These are phyloP conservation scores for Ichthyophonus hoferi DNA, from an alignment of 208 protist species.

Conservation along the genomic window DNA sequence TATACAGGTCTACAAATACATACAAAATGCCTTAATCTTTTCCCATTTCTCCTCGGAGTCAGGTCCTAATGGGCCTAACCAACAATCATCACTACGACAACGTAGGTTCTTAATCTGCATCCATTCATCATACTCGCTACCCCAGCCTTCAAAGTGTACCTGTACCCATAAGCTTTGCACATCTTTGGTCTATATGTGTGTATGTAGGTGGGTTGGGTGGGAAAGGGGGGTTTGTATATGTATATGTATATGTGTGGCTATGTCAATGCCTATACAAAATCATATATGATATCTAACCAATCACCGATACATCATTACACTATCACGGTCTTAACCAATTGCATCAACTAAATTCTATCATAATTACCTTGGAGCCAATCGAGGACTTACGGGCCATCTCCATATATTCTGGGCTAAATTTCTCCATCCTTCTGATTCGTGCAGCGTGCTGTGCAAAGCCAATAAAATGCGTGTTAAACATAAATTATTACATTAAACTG, in stretches of 20 bases:
- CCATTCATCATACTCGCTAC: slow-evolving; percentile 38
- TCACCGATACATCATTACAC: no score
- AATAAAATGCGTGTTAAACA: no score
- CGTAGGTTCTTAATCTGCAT: background rate
- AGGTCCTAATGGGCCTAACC: background rate
- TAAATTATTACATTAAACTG: no score
- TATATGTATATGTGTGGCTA: no score
- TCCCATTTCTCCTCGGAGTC: slow-evolving; percentile 18
- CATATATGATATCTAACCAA: no score
- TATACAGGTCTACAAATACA: no score
- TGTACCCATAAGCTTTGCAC: background rate
- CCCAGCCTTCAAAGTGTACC: slow-evolving; percentile 36
- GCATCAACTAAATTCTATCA: no score
- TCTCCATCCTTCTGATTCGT: background rate
- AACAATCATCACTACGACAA: background rate
- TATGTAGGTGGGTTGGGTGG: background rate
- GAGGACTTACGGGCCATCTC: background rate
- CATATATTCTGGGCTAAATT: background rate
- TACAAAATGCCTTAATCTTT: background rate
- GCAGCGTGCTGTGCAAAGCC: background rate
- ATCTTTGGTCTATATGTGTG: background rate
- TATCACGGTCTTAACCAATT: no score
- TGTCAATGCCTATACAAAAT: no score
- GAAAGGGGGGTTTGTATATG: background rate
- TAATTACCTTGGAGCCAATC: background rate